Evolutionary conservation across 805 yeast genomes (phyloP).

Genomic region (Suhomyces vadensis): DNA sequence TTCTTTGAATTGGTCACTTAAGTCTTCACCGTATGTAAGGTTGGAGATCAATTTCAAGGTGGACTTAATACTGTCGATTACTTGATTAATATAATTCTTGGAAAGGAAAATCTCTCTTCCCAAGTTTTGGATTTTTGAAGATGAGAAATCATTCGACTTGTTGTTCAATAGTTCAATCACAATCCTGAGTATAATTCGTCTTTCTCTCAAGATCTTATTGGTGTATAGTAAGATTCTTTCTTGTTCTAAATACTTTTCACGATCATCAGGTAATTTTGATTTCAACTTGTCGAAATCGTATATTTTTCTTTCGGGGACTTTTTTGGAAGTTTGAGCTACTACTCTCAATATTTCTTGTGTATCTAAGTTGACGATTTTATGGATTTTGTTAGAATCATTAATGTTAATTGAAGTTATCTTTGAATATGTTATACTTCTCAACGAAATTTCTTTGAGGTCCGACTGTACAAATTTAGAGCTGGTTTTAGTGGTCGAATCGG

Average conservation of each 20-base stretch:
- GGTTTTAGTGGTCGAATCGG: constrained; percentile 1
- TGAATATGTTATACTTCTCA: constrained; percentile 44
- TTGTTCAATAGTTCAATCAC: constrained; percentile 31
- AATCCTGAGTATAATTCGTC: constrained; percentile 49
- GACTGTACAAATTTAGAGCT: constrained; percentile 1
- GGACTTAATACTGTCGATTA: constrained; percentile 17
- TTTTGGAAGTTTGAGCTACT: constrained; percentile 38
- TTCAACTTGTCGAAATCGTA: constrained; percentile 25
- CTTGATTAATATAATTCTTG: constrained; percentile 22
- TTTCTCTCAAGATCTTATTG: constrained; percentile 48
- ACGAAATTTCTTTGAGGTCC: constrained; percentile 29
- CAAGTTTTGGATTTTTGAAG: constrained; percentile 35
- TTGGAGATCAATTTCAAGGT: constrained; percentile 9
- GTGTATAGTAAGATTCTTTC: constrained; percentile 37
- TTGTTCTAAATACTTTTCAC: constrained; percentile 28
- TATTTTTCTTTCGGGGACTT: constrained; percentile 35
- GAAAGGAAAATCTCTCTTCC: constrained; percentile 42
- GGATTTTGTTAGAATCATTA: constrained; percentile 41
- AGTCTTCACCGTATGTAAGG: constrained; percentile 13
- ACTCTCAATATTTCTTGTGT: constrained; percentile 51
- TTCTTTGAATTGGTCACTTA: constrained; percentile 21
- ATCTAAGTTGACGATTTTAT: constrained; percentile 41
- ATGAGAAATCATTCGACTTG: constrained; percentile 17
- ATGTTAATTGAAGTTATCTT: constrained; percentile 34
- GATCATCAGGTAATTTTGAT: constrained; percentile 38